Evolutionary conservation across 345 rosid genomes (phyloP).

Genomic region (Populus deltoides): DNA sequence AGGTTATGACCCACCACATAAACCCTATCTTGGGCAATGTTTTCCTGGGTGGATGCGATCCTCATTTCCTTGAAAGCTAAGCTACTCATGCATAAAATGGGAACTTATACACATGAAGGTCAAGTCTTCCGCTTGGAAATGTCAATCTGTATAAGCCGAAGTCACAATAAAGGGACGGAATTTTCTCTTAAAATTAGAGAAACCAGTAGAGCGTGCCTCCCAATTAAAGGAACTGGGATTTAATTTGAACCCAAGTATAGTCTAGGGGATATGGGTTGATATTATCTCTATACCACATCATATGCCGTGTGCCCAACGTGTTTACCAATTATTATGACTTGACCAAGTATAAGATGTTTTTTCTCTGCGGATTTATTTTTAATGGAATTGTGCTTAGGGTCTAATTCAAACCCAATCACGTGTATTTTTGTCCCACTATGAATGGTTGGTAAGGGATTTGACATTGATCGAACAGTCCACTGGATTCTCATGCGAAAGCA

Average conservation of each 20-base stretch:
- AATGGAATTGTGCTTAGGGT: no score
- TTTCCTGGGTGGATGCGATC: slow-evolving; percentile 18
- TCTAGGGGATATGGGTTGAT: neutral
- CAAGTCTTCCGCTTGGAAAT: neutral
- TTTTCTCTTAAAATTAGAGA: neutral
- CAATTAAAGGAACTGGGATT: neutral
- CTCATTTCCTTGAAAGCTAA: slow-evolving; percentile 16
- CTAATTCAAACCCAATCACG: no score
- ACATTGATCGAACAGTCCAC: no score
- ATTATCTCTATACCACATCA: neutral
- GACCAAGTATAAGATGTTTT: neutral
- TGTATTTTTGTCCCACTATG: no score
- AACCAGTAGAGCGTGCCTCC: neutral
- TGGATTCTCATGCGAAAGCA: neutral
- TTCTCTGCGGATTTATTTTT: no score
- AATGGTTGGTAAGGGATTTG: no score
- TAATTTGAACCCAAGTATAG: neutral
- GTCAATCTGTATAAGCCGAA: neutral
- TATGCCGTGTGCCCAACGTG: slow-evolving; percentile 7
- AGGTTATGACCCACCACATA: slow-evolving; percentile 12
- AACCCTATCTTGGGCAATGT: neutral
- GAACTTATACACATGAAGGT: neutral
- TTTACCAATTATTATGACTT: neutral
- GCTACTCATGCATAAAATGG: slow-evolving; percentile 10
- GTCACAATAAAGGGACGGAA: neutral